Evolutionary conservation across 2,329 filamentous ascomycete genomes (phyloP), one percentile per base, ranked within the genome.

Genomic region (Ramichloridium luteum): DNA sequence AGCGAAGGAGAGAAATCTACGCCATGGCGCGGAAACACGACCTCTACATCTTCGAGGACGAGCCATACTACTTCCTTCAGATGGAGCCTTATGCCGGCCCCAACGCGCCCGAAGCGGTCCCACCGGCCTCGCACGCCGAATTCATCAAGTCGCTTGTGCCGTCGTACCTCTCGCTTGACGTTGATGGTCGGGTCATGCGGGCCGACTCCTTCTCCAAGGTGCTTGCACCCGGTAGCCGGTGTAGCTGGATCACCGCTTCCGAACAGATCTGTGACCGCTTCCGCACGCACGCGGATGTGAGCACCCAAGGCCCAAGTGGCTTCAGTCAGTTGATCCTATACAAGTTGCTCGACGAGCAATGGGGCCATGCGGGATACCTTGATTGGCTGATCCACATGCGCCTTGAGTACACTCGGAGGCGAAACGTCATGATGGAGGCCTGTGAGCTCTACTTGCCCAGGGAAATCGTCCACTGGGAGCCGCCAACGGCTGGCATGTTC

Each of bases 161-260:
- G 0, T 90, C 82, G 0, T 93, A 83, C 55, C 64, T 93, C 16
- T 80, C 70, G 37, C 54, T 94, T 33, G 88, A 94, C 52, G 68
- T 71, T 12, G 80, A 93, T 48, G 88, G 88, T 36, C 77, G 86
- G 15, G 88, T 94, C 27, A 68, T 94, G 38, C 79, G 86, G 30
- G 68, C 94, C 3, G 88, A 94, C 55, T 93, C 86, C 1, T 94
- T 94, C 56, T 90, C 82, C 49, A 94, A 96, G 61, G 90, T 83
- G 0, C 70, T 93, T 16, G 84, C 85, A 0, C 88, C 88, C 0
- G 88, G 88, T 2, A 90, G 81, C 49, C 77, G 88, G 14, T 63
- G 93, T 2, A 86, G 88, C 25, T 98, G 90, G 88, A 70, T 94
- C 36, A 93, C 88, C 0, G 88, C 77, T 1, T 81, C 81, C 2